Evolutionary conservation across 2,329 filamentous ascomycete species (phyloP).

Genomic region (Trichoderma koningii): DNA sequence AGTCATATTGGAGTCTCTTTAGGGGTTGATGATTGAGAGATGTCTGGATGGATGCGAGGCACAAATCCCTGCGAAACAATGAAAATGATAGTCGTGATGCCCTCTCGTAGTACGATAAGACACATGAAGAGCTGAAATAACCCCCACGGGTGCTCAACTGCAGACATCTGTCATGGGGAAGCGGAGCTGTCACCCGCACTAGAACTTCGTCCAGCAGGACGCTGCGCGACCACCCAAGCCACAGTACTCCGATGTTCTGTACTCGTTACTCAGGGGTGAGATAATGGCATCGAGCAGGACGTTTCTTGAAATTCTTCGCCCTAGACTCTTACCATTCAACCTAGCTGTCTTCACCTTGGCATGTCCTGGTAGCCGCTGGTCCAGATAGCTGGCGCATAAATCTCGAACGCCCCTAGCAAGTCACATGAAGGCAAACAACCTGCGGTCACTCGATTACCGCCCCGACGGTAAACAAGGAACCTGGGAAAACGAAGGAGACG

Average conservation of each 20-base stretch:
- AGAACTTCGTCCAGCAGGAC: background rate
- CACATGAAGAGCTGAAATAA: background rate
- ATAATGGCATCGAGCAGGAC: background rate
- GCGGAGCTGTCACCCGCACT: background rate
- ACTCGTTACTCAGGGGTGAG: background rate
- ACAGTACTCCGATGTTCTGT: background rate
- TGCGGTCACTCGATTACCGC: slow-evolving; percentile 24
- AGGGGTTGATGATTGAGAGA: background rate
- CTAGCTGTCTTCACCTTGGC: background rate
- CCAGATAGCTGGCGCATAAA: slow-evolving; percentile 10
- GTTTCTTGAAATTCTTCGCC: background rate
- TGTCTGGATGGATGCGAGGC: too few relatives aligned
- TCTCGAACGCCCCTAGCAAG: slow-evolving; percentile 7
- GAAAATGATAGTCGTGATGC: too few relatives aligned
- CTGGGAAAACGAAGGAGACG: background rate
- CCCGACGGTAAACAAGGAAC: background rate
- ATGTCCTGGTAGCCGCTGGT: background rate
- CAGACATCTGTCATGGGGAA: background rate
- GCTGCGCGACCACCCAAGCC: background rate
- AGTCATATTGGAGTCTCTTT: slow-evolving; percentile 4
- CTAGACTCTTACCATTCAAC: background rate
- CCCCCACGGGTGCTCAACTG: slow-evolving; percentile 3
- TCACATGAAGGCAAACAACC: slow-evolving; percentile 14
- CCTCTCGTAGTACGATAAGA: background rate
- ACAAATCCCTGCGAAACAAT: too few relatives aligned